Evolutionary conservation across 495 filamentous ascomycete genomes (phyloP), one percentile per base, ranked within the genome.

Genomic region (Clohesyomyces aquaticus): DNA sequence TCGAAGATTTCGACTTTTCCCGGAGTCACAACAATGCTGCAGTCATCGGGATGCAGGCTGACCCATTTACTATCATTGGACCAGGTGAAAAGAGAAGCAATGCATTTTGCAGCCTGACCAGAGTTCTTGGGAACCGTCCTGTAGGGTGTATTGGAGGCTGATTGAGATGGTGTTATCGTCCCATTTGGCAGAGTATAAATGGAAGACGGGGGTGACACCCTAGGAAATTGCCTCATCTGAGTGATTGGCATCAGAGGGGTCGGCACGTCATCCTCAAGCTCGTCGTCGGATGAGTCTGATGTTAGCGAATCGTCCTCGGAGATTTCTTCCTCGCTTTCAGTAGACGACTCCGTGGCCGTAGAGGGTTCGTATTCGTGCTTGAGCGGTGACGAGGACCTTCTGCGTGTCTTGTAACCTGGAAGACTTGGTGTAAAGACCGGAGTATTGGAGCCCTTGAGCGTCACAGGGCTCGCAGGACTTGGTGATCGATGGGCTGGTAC

Each of bases 291-390:
- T 21, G 80, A 85, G n/a, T 79, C 76, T 8, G 74, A 75, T 9
- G 73, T 74, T 6, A 68, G 28, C 2, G 70, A 72, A 4, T 43
- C 22, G 19, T 68, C 61, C 21, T 71, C 68, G 19, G 57, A 28
- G 22, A 66, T 48, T 10, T 66, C 74, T 12, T 73, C 61, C 11
- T 75, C 75, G 38, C 75, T 80, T 38, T 79, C 79, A 11, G 75
- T 77, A 12, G 78, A 77, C 25, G 78, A 81, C 48, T 78, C 59
- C 71, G 89, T 89, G 53, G 84, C 85, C 42, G 91, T 93, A 0
- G 94, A 98, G 1, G 95, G 95, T 66, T 91, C 89, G 69, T 96
- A 99, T 77, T 99, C 92, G 69, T 97, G 94, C 76, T 99, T 99
- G 59, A 99, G 80, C 9, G 95, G 95, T 9, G 95, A 98, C 3